Conservation (phyloP, 1,139 yeast genomes). For the Yamadazyma epiphylla region DNA sequence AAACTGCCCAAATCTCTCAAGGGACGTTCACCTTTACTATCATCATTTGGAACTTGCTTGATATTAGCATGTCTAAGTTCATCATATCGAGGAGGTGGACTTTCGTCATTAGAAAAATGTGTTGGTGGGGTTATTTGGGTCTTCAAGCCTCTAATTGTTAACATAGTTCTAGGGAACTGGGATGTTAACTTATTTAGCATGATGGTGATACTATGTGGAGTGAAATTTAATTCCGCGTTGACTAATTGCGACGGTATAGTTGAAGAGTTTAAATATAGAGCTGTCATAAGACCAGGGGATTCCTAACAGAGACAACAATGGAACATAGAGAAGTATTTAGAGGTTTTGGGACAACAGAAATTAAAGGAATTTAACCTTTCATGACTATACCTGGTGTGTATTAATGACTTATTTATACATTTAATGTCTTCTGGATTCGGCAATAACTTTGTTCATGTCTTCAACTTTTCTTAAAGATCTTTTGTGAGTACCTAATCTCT, state of each 20-base stretch:
- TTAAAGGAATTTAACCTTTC: too few species aligned
- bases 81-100: constrained; percentile 14
- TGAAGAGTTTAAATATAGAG: too few species aligned
- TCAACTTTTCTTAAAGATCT: constrained; percentile 99
- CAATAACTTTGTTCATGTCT: constrained; percentile 94
- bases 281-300: too few species aligned
- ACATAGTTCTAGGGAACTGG: too few species aligned
- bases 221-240: too few species aligned
- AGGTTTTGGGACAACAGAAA: too few species aligned
- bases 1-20: constrained; percentile 30
- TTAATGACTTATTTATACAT: constrained; percentile 6
- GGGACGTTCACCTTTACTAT: constrained; percentile 7
- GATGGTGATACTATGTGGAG: too few species aligned
- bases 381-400: constrained; percentile 1
- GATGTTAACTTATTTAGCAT: too few species aligned
- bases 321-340: too few species aligned
- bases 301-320: too few species aligned
- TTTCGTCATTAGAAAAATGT: constrained; percentile 14
- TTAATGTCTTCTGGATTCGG: constrained; percentile 90
- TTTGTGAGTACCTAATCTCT: constrained; percentile 99
- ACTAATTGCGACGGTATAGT: too few species aligned
- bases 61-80: constrained; percentile 4
- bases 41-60: constrained; percentile 1
- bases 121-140: constrained; percentile 14
- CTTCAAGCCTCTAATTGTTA: neutral